Evolutionary conservation across 495 filamentous ascomycete species (phyloP), one percentile per base, ranked within the genome.

Genomic region (Trichoderma orchidacearum): DNA sequence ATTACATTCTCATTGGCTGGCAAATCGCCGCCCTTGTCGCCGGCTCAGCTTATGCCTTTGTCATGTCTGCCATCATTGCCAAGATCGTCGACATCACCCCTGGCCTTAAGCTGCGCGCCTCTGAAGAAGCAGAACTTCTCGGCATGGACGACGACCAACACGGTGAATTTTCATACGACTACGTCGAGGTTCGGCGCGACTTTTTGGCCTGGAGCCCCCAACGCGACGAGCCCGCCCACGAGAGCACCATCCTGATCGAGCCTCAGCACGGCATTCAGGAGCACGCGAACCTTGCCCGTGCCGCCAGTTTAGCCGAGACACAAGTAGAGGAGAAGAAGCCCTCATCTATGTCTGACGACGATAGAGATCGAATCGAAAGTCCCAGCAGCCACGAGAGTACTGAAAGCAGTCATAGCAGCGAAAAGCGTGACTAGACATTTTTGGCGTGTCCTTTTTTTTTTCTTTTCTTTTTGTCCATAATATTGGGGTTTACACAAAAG

Each of bases 91-190:
- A 98, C 74, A 70, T 82, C 60, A 83, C 93, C 54, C 93, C 93
- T 5, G 94, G 94, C 29, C 80, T 98, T 13, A 81, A 95, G 60
- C 86, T 98, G 57, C 87, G 93, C 48, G 93, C 93, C 11, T 88
- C 84, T 30, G 89, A 95, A 63, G 88, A 98, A 72, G 93, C 94
- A n/a, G 93, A 98, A 70, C 80, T 98, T 18, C 81, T 97, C 53
- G 93, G 93, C 56, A 96, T 97, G 91, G 93, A 98, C 63, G 94
- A 97, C 68, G 93, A 98, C 73, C 93, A 98, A 67, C 85, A 96
- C 31, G 93, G 93, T 66, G 93, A 98, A 71, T 98, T 98, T 66
- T 94, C 93, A 6, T 98, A 98, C 75, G 93, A 98, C 71, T 98
- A 98, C 69, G 93, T 98, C 62, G 93, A 98, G 76, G 93, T 98